Evolutionary conservation across 805 yeast genomes (phyloP).

Genomic region (Metschnikowia lochheadii): DNA sequence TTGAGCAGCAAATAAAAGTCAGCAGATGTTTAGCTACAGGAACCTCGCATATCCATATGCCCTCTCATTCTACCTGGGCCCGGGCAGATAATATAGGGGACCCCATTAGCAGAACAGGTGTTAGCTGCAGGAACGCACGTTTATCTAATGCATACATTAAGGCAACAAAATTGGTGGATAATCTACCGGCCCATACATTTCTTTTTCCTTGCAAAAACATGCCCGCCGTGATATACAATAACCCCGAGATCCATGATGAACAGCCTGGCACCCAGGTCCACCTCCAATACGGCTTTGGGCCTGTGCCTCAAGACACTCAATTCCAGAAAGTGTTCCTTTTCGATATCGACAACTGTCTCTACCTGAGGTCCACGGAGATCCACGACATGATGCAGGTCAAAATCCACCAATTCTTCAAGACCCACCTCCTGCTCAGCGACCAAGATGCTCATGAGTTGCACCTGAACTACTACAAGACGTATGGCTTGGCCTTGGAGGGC

Average conservation of each 20-base stretch:
- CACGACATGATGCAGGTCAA: conserved; percentile 85
- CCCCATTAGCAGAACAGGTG: neutral
- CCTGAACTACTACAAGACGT: conserved; percentile 70
- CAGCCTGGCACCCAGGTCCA: conserved; percentile 15
- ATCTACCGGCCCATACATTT: too few relatives aligned
- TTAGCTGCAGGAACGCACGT: conserved; percentile 2
- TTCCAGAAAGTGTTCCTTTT: conserved; percentile 57
- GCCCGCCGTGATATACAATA: conserved; percentile 9
- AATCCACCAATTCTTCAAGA: conserved; percentile 77
- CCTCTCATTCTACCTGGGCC: too few relatives aligned
- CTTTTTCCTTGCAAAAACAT: neutral
- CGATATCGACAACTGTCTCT: conserved; percentile 92
- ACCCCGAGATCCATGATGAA: conserved; percentile 12
- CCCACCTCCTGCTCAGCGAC: conserved; percentile 54
- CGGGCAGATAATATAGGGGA: too few relatives aligned
- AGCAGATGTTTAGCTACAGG: too few relatives aligned
- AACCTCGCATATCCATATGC: too few relatives aligned
- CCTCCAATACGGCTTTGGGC: conserved; percentile 19
- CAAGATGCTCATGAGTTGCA: conserved; percentile 75
- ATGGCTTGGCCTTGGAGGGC: conserved; percentile 93
- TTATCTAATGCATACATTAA: neutral
- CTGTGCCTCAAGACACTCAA: conserved; percentile 11
- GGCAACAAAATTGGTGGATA: neutral
- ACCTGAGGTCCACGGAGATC: conserved; percentile 67
- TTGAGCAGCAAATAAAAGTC: too few relatives aligned